Evolutionary conservation across 257 asterid genomes (phyloP), one percentile per base, ranked within the genome.

Genomic region (Solanum rostratum): DNA sequence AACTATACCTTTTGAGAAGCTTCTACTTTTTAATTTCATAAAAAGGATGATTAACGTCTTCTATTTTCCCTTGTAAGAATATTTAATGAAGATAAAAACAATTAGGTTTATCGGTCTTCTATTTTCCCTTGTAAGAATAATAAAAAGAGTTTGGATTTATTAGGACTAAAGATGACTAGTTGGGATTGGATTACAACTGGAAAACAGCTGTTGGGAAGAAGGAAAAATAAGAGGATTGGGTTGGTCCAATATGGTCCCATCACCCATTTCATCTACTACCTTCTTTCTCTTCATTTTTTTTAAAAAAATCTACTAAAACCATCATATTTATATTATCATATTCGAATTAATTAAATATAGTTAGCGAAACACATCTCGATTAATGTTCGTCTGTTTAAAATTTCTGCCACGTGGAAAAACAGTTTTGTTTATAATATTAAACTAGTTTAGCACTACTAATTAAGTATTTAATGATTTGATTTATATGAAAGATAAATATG

Each of bases 131-230:
- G 6, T n/a, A 4, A 60, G 14, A 22, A 39, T n/a, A 81, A 14
- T 11, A 81, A 73, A 7, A 37, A 18, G 20, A 2, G 29, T 60
- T 81, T 81, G 53, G 69, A 37, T 22, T 37, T 45, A n/a, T 55
- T 55, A 81, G 39, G 55, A 41, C 39, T 13, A 9, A 60, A 43
- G 43, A 37, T 30, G 84, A 81, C 24, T 59, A 59, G 53, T 80
- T 60, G 52, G 27, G n/a, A 59, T 62, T 57, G 73, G 79, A 69
- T 46, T 65, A 83, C 85, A 83, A 65, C 85, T 53, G 79, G 62
- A 83, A 33, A 63, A 83, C 85, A 65, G 85, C 85, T 83, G 85
- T 82, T 63, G 52, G 53, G 50, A 4, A 29, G 53, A 46, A 55
- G 79, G 78, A 60, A 68, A 41, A 41, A 2, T 43, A 62, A 10